Evolutionary conservation across 345 rosid species (phyloP).

Genomic region (Geranium brycei): DNA sequence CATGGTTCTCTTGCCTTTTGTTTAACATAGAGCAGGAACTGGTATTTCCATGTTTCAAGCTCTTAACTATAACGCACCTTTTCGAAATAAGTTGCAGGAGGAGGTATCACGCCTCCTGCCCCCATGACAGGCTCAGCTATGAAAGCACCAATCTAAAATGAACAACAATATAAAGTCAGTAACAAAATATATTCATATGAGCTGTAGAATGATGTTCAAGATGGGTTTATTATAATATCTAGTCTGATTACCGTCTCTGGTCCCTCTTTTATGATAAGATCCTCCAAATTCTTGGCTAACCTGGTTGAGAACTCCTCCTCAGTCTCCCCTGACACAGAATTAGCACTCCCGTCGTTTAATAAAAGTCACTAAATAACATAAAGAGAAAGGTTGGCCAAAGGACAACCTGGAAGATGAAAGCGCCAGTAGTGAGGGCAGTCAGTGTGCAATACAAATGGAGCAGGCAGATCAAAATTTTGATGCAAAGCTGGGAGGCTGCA

Average conservation of each 20-base stretch:
- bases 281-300: conserved; percentile 74
- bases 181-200: not conserved
- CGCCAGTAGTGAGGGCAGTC: conserved; percentile 99
- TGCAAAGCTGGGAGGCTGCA: conserved; percentile 75
- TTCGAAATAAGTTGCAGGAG: conserved; percentile 88
- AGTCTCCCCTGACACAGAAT: conserved; percentile 53
- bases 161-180: conserved; percentile 8
- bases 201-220: conserved; percentile 1
- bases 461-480: conserved; percentile 90
- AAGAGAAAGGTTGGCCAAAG: conserved; percentile 2
- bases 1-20: no score
- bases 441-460: conserved; percentile 81
- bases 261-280: conserved; percentile 86
- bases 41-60: not conserved
- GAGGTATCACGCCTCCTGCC: conserved; percentile 94
- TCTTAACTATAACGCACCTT: conserved; percentile 34
- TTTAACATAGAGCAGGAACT: not conserved
- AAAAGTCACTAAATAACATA: not conserved
- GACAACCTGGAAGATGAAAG: conserved; percentile 71
- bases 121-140: conserved; percentile 98
- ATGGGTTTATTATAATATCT: not conserved
- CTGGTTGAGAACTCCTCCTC: conserved; percentile 92
- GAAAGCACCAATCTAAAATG: conserved; percentile 79
- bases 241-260: conserved; percentile 65
- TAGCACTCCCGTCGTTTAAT: conserved; percentile 1